Evolutionary conservation across 164 flowering plant species (phyloP).

Genomic region (Vitis vinifera): DNA sequence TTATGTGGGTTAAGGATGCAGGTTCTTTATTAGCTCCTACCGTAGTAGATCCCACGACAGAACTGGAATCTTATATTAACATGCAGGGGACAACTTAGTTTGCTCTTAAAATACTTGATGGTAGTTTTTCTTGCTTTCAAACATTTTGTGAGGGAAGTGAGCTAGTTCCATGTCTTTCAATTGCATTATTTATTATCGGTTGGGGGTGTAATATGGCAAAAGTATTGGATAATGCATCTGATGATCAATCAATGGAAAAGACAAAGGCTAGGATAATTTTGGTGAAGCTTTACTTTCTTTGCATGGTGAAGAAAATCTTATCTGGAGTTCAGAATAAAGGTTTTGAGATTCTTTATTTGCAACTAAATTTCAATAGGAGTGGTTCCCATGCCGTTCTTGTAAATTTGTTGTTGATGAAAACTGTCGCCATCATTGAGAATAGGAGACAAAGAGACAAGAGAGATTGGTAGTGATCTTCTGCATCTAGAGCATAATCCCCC

Average conservation of each 20-base stretch:
- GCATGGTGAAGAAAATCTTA: too few species aligned
- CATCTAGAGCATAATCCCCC: too few species aligned
- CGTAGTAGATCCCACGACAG: slow-evolving; percentile 12
- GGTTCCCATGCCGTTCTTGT: too few species aligned
- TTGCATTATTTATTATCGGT: slow-evolving; percentile 56
- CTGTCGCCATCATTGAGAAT: too few species aligned
- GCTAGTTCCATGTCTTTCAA: slow-evolving; percentile 46
- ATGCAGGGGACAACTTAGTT: slow-evolving; percentile 54
- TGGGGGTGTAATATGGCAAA: slow-evolving; percentile 62
- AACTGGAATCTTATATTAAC: slow-evolving; percentile 18
- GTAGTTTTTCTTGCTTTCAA: slow-evolving; percentile 55
- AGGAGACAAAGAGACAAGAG: too few species aligned
- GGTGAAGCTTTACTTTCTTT: slow-evolving; percentile 43
- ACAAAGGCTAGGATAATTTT: slow-evolving; percentile 32
- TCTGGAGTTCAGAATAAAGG: too few species aligned
- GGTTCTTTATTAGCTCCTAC: slow-evolving; percentile 29
- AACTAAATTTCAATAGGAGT: too few species aligned
- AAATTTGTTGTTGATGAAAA: too few species aligned
- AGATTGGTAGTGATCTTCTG: too few species aligned
- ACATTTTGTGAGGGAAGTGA: slow-evolving; percentile 38
- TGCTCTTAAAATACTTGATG: slow-evolving; percentile 20
- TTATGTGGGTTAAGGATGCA: slow-evolving; percentile 31
- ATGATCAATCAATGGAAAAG: slow-evolving; percentile 20
- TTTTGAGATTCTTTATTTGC: too few species aligned
- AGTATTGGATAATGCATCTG: slow-evolving; percentile 17